Evolutionary conservation across 352 stramenopile genomes (phyloP).

Genomic region (Phytophthora cryptogea): DNA sequence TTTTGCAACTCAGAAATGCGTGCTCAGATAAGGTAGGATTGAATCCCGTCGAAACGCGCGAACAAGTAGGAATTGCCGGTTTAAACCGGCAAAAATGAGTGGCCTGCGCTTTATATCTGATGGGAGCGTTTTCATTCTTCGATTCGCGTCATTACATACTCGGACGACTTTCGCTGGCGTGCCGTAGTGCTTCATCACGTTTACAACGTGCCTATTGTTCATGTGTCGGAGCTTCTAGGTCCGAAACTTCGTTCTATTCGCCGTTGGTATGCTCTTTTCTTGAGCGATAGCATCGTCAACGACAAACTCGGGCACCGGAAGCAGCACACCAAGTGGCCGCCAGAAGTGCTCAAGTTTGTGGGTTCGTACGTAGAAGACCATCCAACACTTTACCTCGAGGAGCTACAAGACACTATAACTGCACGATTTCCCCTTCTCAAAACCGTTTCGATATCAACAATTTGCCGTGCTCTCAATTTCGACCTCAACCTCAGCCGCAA

Average conservation of each 20-base stretch:
- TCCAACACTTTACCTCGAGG: slow-evolving; percentile 12
- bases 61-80: too few species aligned
- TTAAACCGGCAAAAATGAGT: neutral
- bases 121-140: neutral
- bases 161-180: slow-evolving; percentile 6
- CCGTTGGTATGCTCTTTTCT: slow-evolving; percentile 7
- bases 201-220: neutral
- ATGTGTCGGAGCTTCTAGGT: slow-evolving; percentile 4
- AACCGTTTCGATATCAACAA: neutral
- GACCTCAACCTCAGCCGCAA: too few species aligned
- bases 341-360: neutral
- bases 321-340: neutral
- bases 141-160: neutral
- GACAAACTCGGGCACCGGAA: neutral
- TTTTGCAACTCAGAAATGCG: too few species aligned
- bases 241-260: slow-evolving; percentile 7
- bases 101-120: neutral
- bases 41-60: too few species aligned
- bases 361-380: slow-evolving; percentile 1
- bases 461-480: too few species aligned
- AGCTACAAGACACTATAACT: slow-evolving; percentile 3
- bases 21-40: too few species aligned
- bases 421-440: neutral
- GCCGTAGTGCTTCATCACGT: slow-evolving; percentile 8
- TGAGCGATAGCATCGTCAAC: neutral